Percentiles rank a stretch among this genome's conserved stretches.
These are phyloP conservation scores for Purpureocillium lavendulum DNA, from an alignment of 2,329 filamentous ascomycete genomes.

Conservation along the genomic window DNA sequence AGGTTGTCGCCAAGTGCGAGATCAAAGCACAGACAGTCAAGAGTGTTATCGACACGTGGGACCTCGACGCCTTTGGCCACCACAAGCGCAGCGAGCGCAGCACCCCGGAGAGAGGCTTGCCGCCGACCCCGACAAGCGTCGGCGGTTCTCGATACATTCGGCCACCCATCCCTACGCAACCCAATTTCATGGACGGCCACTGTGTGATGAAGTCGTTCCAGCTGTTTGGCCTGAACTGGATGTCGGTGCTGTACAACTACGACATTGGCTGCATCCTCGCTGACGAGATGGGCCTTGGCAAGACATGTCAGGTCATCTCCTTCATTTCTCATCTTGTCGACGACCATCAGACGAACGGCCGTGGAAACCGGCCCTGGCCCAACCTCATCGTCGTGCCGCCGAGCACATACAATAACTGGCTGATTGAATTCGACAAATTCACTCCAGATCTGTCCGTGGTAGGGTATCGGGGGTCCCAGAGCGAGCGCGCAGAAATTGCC, in stretches of 20 bases:
- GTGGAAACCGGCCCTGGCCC: constrained; percentile 46
- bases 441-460: constrained; percentile 69
- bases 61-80: constrained; percentile 38
- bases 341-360: constrained; percentile 33
- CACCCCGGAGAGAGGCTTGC: constrained; percentile 25
- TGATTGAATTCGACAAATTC: constrained; percentile 81
- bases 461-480: constrained; percentile 59
- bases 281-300: constrained; percentile 95
- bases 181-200: constrained; percentile 65
- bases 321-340: constrained; percentile 80
- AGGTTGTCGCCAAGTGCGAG: constrained; percentile 71
- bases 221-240: constrained; percentile 90
- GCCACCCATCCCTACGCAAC: constrained; percentile 52
- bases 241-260: constrained; percentile 72
- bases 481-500: constrained; percentile 59
- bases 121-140: constrained; percentile 33
- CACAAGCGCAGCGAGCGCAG: constrained; percentile 21
- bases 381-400: constrained; percentile 84
- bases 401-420: constrained; percentile 93
- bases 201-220: constrained; percentile 88
- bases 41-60: constrained; percentile 36
- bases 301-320: constrained; percentile 93
- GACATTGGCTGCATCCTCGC: constrained; percentile 83
- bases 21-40: constrained; percentile 53
- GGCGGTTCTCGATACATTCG: constrained; percentile 23